These are phyloP conservation scores for Hymenotorrendiella dingleyae DNA, from an alignment of 2,329 filamentous ascomycete genomes.

Conservation along the genomic window DNA sequence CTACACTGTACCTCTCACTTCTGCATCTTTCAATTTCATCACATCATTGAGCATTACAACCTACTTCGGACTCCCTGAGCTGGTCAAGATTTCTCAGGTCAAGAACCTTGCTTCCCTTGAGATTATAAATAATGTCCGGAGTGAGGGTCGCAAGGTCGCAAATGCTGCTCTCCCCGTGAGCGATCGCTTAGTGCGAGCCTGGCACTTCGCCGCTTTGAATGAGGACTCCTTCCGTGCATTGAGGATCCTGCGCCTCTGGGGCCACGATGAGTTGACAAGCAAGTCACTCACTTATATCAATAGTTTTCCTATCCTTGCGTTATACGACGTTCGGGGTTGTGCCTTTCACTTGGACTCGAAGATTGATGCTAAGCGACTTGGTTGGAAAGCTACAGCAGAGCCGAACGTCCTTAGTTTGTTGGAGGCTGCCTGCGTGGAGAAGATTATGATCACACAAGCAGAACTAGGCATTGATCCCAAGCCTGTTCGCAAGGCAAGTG, in stretches of 20 bases:
- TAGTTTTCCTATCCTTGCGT: slow-evolving; percentile 26
- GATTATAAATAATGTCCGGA: slow-evolving; percentile 17
- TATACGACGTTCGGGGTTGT: slow-evolving; percentile 27
- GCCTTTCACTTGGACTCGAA: slow-evolving; percentile 10
- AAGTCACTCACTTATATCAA: slow-evolving; percentile 27
- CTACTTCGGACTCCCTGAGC: slow-evolving; percentile 18
- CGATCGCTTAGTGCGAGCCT: slow-evolving; percentile 29
- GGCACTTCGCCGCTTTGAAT: slow-evolving; percentile 23
- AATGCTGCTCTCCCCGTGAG: slow-evolving; percentile 10
- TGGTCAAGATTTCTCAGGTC: slow-evolving; percentile 28
- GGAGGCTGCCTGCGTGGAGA: slow-evolving; percentile 20
- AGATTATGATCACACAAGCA: slow-evolving; percentile 12
- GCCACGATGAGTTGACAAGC: slow-evolving; percentile 24
- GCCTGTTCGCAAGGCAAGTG: slow-evolving; percentile 5
- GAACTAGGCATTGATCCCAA: slow-evolving; percentile 2
- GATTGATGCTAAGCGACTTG: slow-evolving; percentile 11
- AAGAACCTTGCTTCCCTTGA: slow-evolving; percentile 29
- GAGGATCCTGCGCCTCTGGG: slow-evolving; percentile 29
- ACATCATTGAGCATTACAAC: slow-evolving; percentile 28
- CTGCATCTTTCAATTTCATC: slow-evolving; percentile 28
- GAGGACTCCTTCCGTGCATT: slow-evolving; percentile 26
- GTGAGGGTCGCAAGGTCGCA: no score
- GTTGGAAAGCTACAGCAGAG: slow-evolving; percentile 20
- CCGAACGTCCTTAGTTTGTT: slow-evolving; percentile 15
- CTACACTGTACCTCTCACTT: slow-evolving; percentile 26